Conservation (phyloP, 176 grass and related monocot species). For the Phragmites australis region DNA sequence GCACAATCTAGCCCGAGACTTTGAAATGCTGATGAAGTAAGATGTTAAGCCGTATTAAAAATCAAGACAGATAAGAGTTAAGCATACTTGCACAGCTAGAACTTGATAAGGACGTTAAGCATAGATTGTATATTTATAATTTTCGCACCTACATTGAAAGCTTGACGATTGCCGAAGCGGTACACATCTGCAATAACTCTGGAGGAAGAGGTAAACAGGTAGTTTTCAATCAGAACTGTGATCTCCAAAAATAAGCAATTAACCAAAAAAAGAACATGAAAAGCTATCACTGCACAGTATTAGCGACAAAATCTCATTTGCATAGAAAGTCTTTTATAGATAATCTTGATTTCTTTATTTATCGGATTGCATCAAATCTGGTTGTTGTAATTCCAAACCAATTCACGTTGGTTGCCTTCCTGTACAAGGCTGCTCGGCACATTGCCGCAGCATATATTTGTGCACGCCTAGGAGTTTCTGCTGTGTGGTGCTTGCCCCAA, state of each 20-base stretch:
- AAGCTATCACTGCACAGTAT: neutral
- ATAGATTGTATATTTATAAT: constrained; percentile 33
- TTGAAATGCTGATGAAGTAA: constrained; percentile 69
- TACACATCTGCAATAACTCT: constrained; percentile 89
- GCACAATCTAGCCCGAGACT: constrained; percentile 93
- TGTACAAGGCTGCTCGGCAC: too few species aligned
- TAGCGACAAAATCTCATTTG: too few species aligned
- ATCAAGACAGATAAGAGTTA: neutral
- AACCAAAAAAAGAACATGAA: neutral
- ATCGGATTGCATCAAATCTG: too few species aligned
- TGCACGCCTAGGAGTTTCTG: too few species aligned
- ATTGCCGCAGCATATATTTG: too few species aligned
- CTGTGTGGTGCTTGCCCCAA: too few species aligned
- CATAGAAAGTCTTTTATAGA: too few species aligned
- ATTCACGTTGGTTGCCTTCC: too few species aligned
- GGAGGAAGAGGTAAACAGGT: constrained; percentile 25
- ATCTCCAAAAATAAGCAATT: neutral
- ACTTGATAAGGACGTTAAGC: constrained; percentile 3
- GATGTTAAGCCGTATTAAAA: neutral
- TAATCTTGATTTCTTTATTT: too few species aligned
- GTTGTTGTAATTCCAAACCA: too few species aligned
- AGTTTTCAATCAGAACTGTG: neutral
- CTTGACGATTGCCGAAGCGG: constrained; percentile 68
- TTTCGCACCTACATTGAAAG: constrained; percentile 94
- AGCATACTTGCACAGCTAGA: neutral